Base-by-base conservation (phyloP, 2,329 filamentous ascomycete genomes). In the Akanthomyces muscarius region DNA sequence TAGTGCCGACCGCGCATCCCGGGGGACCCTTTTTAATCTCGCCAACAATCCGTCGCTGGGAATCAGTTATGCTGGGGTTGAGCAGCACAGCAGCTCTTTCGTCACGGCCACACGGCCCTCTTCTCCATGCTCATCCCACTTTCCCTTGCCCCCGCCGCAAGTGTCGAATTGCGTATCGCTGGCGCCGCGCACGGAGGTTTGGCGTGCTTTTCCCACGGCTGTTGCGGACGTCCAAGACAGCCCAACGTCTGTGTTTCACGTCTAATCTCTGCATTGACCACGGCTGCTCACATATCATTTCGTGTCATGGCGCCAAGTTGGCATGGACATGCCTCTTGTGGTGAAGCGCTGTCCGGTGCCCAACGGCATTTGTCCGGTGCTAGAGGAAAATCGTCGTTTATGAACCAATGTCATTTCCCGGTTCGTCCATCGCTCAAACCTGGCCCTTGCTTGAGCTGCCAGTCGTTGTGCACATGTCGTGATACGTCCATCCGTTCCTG, bases 1-100 rank as follows among this genome's bases (percentile, higher is more conserved):
- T 59, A 50, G 56, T 50, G 44, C 23, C 45, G 23, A 16, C 38
- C 38, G 52, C 52, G 52, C 52, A 55, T 44, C 52, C 52, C 16
- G 10, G 28, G 28, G 16, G 25, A 33, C 18, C 50, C 50, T 25
- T 23, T 11, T 7, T 33, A 13, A 48, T 23, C 23, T 48, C 45
- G 45, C 45, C 45, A 25, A 48, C 23, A 25, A 16, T 16, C 13
- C 6, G 23, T 30, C 28, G 28, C 28, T 30, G 28, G 28, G 28
- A 30, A 5, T 30, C 28, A 30, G 28, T 30, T 6, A 6, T 6
- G 6, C 28, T 30, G 28, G 28, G 28, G 28, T 30, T 6, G 6
- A 30, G 28, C 28, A 30, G 4, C 28, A 5, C 1, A 30, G 28
- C 28, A 30, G 28, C 6, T 5, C 6, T 30, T 30, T 30, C 28